These are phyloP conservation scores for Hagleromyces aurorensis DNA, from an alignment of 805 yeast species.

Conservation along the genomic window DNA sequence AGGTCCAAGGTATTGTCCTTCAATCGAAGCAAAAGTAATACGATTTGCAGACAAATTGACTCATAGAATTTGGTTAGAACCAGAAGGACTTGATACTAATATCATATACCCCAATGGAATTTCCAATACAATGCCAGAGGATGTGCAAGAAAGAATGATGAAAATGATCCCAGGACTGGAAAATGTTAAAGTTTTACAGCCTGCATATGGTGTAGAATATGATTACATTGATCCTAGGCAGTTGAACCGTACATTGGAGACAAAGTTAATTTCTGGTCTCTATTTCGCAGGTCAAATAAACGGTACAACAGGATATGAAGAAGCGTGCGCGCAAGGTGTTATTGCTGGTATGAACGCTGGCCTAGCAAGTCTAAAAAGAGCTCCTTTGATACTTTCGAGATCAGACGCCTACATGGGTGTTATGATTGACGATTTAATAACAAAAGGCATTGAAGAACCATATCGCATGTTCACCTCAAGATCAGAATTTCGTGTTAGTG, in stretches of 20 bases:
- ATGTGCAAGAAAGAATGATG: conserved; percentile 71
- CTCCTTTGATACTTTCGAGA: conserved; percentile 52
- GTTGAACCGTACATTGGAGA: conserved; percentile 66
- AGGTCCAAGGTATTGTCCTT: conserved; percentile 97
- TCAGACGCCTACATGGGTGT: conserved; percentile 90
- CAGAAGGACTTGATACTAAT: conserved; percentile 84
- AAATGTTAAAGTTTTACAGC: conserved; percentile 80
- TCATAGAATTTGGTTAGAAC: conserved; percentile 92
- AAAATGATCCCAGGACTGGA: conserved; percentile 81
- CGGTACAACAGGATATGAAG: conserved; percentile 98
- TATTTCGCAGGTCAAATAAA: conserved; percentile 95
- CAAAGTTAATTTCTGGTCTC: conserved; percentile 69
- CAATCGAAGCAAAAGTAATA: conserved; percentile 81
- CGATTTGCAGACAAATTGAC: conserved; percentile 67
- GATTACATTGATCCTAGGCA: conserved; percentile 95
- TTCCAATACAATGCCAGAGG: conserved; percentile 93
- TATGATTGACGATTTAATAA: conserved; percentile 83
- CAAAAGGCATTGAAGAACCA: conserved; percentile 95
- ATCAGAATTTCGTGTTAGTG: conserved; percentile 84
- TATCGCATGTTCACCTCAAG: conserved; percentile 97
- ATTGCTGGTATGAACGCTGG: conserved; percentile 97
- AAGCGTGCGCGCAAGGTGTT: conserved; percentile 95
- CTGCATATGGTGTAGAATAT: conserved; percentile 98
- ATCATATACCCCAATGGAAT: conserved; percentile 96
- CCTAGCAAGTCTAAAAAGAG: conserved; percentile 34